A percentile compares a stretch with the other conserved stretches of the same genome.
phyloP scores from a whole-genome alignment of 257 asterid species.

The Fraxinus cuspidata region DNA sequence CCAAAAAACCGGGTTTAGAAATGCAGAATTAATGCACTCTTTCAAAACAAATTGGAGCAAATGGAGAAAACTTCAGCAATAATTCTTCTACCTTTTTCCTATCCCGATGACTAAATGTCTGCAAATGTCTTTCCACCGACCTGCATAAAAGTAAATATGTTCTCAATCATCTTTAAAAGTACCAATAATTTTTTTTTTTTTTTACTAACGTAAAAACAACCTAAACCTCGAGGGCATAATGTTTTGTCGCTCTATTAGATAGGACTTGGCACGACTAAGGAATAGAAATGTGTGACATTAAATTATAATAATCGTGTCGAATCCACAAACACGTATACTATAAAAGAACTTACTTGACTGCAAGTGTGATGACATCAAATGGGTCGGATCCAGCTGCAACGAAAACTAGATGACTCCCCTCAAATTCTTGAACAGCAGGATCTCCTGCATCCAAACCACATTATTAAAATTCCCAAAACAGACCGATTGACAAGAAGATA shows the following conservation, averaged over 20 bases:
- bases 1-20: conserved; percentile 18
- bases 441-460: conserved; percentile 54
- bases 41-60: neutral
- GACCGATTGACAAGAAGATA: neutral
- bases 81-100: conserved; percentile 67
- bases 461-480: conserved; percentile 4
- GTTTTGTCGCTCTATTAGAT: neutral
- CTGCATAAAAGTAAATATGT: conserved; percentile 39
- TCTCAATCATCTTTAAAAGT: neutral
- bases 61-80: conserved; percentile 4
- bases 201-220: neutral
- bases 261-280: neutral
- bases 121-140: conserved; percentile 79
- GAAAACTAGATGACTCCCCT: conserved; percentile 77
- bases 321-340: too few relatives aligned
- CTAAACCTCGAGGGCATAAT: neutral
- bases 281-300: neutral
- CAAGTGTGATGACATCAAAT: conserved; percentile 78
- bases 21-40: neutral
- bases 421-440: conserved; percentile 82
- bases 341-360: conserved; percentile 69
- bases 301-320: too few relatives aligned
- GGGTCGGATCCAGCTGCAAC: conserved; percentile 96
- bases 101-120: conserved; percentile 81
- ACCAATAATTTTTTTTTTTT: neutral